Conservation (phyloP, 164 flowering plant species). For the Dillenia turbinata region DNA sequence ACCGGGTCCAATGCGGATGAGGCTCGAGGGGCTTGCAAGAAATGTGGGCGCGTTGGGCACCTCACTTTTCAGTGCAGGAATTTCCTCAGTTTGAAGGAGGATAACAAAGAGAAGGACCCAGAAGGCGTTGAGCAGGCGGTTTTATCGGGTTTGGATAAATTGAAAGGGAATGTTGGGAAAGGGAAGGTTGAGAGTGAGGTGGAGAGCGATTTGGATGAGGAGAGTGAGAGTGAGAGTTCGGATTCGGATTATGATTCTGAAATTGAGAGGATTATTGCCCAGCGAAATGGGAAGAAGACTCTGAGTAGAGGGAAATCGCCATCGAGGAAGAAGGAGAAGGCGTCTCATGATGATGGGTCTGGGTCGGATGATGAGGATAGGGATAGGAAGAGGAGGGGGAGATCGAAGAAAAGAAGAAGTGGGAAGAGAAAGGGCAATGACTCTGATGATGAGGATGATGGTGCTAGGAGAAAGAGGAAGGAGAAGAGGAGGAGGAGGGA, state of each 20-base stretch:
- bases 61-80: conserved; percentile 86
- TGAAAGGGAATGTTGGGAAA: conserved; percentile 37
- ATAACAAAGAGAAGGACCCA: conserved; percentile 53
- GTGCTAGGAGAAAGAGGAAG: conserved; percentile 42
- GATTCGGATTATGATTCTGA: conserved; percentile 86
- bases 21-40: conserved; percentile 92
- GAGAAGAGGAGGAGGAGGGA: conserved; percentile 51
- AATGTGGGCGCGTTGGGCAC: conserved; percentile 94
- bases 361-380: conserved; percentile 39
- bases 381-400: conserved; percentile 50
- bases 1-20: conserved; percentile 76
- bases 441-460: conserved; percentile 45
- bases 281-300: conserved; percentile 50
- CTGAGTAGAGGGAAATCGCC: conserved; percentile 25
- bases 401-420: conserved; percentile 57
- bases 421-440: conserved; percentile 29
- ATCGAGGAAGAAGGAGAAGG: conserved; percentile 24
- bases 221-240: conserved; percentile 63
- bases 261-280: conserved; percentile 77
- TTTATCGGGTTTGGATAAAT: conserved; percentile 50
- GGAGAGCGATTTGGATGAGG: conserved; percentile 56
- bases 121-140: conserved; percentile 45
- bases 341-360: conserved; percentile 35
- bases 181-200: conserved; percentile 17
- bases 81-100: conserved; percentile 74